These are phyloP conservation scores for Globisporangium camurandrum DNA, from an alignment of 352 stramenopile species.

Conservation along the genomic window DNA sequence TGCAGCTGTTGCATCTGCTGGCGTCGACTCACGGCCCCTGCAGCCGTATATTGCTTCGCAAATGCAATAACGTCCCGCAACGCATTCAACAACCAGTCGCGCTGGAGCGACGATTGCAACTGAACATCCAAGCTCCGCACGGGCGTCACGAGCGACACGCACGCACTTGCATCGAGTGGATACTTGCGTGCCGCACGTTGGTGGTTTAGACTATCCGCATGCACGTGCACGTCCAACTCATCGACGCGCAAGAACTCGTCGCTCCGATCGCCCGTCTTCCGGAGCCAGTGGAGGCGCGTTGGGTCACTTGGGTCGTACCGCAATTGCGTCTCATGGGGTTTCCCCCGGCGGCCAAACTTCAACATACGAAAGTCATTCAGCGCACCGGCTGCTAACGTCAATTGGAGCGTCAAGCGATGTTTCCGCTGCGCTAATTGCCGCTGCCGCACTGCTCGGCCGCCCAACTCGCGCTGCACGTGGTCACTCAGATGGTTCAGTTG, in stretches of 20 bases:
- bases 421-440: slow-evolving; percentile 41
- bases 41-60: slow-evolving; percentile 50
- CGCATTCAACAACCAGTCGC: slow-evolving; percentile 70
- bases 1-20: no score
- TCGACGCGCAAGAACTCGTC: slow-evolving; percentile 50
- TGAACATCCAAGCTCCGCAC: slow-evolving; percentile 55
- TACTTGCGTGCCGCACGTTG: slow-evolving; percentile 41
- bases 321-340: slow-evolving; percentile 64
- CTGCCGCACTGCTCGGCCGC: slow-evolving; percentile 31
- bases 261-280: slow-evolving; percentile 71
- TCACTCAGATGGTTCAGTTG: slow-evolving; percentile 62
- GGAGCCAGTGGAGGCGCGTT: slow-evolving; percentile 63
- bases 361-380: slow-evolving; percentile 61
- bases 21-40: slow-evolving; percentile 15
- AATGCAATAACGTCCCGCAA: slow-evolving; percentile 58
- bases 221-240: slow-evolving; percentile 31
- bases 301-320: slow-evolving; percentile 59
- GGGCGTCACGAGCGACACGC: slow-evolving; percentile 45
- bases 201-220: slow-evolving; percentile 23
- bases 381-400: slow-evolving; percentile 49
- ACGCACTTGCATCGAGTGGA: slow-evolving; percentile 32
- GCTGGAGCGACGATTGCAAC: slow-evolving; percentile 53
- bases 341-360: slow-evolving; percentile 66
- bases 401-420: slow-evolving; percentile 48
- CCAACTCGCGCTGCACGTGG: slow-evolving; percentile 60